These are phyloP conservation scores for Tuber microsphaerosporum DNA, from an alignment of 495 filamentous ascomycete genomes.

Conservation along the genomic window DNA sequence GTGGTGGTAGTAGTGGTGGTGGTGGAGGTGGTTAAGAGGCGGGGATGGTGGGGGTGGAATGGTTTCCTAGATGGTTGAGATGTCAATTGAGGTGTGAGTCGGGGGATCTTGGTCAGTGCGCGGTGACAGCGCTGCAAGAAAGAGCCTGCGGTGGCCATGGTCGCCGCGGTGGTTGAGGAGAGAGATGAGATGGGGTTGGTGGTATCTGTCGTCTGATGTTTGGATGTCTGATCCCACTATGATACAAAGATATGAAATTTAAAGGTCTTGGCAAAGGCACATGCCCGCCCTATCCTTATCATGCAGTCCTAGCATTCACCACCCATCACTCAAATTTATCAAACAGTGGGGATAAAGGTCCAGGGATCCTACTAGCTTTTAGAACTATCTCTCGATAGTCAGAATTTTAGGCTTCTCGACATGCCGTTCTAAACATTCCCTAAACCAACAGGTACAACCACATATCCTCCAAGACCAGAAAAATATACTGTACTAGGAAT, in stretches of 20 bases:
- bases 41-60: constrained; percentile 18
- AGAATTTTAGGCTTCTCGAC: background rate
- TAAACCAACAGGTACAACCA: background rate
- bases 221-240: background rate
- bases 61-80: constrained; percentile 16
- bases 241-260: background rate
- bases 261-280: background rate
- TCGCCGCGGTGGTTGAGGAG: constrained; percentile 11
- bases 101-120: constrained; percentile 10
- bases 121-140: constrained; percentile 28
- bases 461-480: background rate
- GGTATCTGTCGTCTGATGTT: background rate
- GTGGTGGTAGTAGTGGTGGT: background rate
- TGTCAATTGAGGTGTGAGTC: constrained; percentile 10
- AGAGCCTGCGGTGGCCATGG: constrained; percentile 25
- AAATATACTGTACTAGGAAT: background rate
- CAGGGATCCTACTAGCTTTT: background rate
- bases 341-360: background rate
- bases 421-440: background rate
- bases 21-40: constrained; percentile 24
- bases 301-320: background rate
- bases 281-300: background rate
- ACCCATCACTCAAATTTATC: background rate
- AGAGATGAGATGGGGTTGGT: constrained; percentile 5
- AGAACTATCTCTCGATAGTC: background rate